Evolutionary conservation across 1,284 basidiomycete genomes (phyloP).

Genomic region (Inonotus obliquus): DNA sequence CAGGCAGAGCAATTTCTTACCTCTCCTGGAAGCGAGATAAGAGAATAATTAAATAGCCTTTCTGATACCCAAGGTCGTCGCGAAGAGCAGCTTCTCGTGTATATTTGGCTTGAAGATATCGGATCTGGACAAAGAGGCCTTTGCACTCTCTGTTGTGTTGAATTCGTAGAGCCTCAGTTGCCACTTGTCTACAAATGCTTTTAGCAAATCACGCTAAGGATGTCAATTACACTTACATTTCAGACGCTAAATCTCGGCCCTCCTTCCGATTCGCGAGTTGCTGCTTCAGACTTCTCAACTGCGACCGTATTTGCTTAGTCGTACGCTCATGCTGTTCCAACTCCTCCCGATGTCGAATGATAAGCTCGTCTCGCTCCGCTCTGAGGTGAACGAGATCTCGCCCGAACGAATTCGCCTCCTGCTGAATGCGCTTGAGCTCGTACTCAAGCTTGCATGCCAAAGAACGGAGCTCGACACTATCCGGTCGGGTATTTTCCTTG

Average conservation of each 20-base stretch:
- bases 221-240: not conserved
- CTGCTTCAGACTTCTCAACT: slow-evolving; percentile 62
- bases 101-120: slow-evolving; percentile 90
- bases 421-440: slow-evolving; percentile 64
- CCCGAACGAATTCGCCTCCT: slow-evolving; percentile 70
- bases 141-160: slow-evolving; percentile 85
- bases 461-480: slow-evolving; percentile 57
- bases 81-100: slow-evolving; percentile 82
- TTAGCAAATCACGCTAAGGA: not conserved
- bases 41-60: slow-evolving; percentile 70
- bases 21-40: slow-evolving; percentile 67
- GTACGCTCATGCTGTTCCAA: slow-evolving; percentile 47
- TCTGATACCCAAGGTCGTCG: slow-evolving; percentile 81
- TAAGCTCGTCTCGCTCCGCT: slow-evolving; percentile 59
- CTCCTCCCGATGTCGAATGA: slow-evolving; percentile 50
- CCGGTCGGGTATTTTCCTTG: slow-evolving; percentile 52
- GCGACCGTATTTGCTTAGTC: slow-evolving; percentile 60
- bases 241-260: not conserved
- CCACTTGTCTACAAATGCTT: slow-evolving; percentile 40
- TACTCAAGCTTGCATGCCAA: slow-evolving; percentile 61
- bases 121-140: slow-evolving; percentile 83
- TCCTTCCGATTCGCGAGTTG: slow-evolving; percentile 46
- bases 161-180: slow-evolving; percentile 50
- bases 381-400: slow-evolving; percentile 66
- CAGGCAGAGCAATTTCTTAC: slow-evolving; percentile 37